phyloP scores from a whole-genome alignment of 2,329 filamentous ascomycete species.

The Neurospora crassa region DNA sequence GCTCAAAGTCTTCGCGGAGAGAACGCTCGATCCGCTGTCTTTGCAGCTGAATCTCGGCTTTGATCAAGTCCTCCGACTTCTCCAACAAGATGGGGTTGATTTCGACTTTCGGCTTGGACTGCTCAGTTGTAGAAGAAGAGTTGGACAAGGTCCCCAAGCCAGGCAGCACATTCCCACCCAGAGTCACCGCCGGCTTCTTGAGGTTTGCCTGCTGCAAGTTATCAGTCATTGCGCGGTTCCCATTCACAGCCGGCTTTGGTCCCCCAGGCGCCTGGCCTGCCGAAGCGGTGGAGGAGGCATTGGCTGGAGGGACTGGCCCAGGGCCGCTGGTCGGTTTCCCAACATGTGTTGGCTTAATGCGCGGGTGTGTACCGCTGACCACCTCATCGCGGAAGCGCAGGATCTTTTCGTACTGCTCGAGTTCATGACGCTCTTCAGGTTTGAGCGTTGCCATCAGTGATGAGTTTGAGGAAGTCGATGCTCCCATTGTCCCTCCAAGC shows the following conservation, averaged over 20 bases:
- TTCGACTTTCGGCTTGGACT: slow-evolving; percentile 41
- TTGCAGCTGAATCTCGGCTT: slow-evolving; percentile 71
- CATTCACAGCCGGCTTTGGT: slow-evolving; percentile 8
- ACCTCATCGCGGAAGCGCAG: slow-evolving; percentile 72
- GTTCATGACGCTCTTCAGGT: slow-evolving; percentile 44
- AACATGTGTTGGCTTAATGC: slow-evolving; percentile 43
- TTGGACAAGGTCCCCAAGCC: slow-evolving; percentile 14
- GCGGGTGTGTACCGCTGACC: slow-evolving; percentile 64
- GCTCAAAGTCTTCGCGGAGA: slow-evolving; percentile 68
- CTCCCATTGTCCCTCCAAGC: slow-evolving; percentile 1
- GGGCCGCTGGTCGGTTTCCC: slow-evolving; percentile 12
- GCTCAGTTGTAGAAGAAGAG: slow-evolving; percentile 1
- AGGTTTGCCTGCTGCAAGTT: slow-evolving; percentile 15
- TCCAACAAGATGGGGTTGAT: slow-evolving; percentile 77
- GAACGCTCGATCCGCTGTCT: slow-evolving; percentile 71
- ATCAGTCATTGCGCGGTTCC: slow-evolving; percentile 11
- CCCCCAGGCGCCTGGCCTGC: slow-evolving; percentile 4
- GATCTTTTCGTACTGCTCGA: slow-evolving; percentile 69
- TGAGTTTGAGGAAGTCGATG: not conserved
- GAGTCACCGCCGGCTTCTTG: slow-evolving; percentile 11
- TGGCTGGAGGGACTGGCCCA: not conserved
- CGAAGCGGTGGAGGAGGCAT: slow-evolving; percentile 4
- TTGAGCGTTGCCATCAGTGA: slow-evolving; percentile 21
- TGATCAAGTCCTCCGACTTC: slow-evolving; percentile 77
- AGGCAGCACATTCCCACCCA: slow-evolving; percentile 14